phyloP scores from a whole-genome alignment of 306 rosid genomes.

The Acacia melanoxylon region DNA sequence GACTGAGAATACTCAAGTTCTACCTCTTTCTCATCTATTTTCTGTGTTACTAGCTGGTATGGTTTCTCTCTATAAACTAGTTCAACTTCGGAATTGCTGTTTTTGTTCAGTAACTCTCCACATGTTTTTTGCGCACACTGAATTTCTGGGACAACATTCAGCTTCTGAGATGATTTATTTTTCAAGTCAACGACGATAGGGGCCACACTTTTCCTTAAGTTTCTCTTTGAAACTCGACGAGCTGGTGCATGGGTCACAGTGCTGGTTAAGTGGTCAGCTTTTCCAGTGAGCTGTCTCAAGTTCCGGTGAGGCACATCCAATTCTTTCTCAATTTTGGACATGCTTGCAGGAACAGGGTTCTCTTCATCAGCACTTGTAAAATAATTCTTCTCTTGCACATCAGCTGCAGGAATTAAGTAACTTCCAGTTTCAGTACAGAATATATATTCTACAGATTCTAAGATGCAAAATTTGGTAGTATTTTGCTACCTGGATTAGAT shows the following conservation, averaged over 20 bases:
- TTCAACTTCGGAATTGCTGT: constrained; percentile 22
- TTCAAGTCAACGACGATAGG: constrained; percentile 32
- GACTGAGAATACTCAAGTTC: constrained; percentile 40
- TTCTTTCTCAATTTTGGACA: constrained; percentile 38
- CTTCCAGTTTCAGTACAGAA: constrained; percentile 29
- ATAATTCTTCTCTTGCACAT: constrained; percentile 35
- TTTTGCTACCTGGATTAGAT: constrained; percentile 23
- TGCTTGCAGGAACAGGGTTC: constrained; percentile 26
- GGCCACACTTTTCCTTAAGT: constrained; percentile 22
- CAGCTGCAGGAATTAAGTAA: constrained; percentile 34
- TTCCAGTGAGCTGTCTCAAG: constrained; percentile 63
- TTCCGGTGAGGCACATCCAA: constrained; percentile 45
- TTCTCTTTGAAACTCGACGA: constrained; percentile 40
- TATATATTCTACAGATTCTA: constrained; percentile 5
- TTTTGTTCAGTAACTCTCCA: constrained; percentile 33
- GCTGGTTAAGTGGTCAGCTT: constrained; percentile 41
- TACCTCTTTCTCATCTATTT: constrained; percentile 20
- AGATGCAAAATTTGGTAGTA: constrained; percentile 11
- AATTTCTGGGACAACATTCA: constrained; percentile 20
- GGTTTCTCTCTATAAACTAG: constrained; percentile 24
- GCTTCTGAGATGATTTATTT: constrained; percentile 30
- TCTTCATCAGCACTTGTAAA: background rate
- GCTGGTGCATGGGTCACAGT: constrained; percentile 34
- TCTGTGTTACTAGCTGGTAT: constrained; percentile 29
- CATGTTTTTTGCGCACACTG: constrained; percentile 3